Evolutionary conservation across 164 flowering plant species (phyloP).

Genomic region (Aristolochia contorta): DNA sequence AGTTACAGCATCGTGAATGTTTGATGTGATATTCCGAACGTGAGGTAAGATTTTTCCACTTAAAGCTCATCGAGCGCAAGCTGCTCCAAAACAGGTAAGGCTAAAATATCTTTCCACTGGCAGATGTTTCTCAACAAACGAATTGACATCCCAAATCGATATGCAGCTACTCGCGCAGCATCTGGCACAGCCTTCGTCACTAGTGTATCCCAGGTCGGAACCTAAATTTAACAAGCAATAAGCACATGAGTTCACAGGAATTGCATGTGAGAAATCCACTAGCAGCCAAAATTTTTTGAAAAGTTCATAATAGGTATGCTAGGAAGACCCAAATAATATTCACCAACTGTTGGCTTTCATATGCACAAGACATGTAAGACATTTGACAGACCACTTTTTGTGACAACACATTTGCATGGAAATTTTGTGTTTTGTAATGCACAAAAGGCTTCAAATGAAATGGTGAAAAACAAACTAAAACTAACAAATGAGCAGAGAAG

Average conservation of each 20-base stretch:
- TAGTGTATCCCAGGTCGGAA: constrained; percentile 76
- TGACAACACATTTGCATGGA: too few species aligned
- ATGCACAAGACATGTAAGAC: too few species aligned
- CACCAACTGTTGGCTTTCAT: too few species aligned
- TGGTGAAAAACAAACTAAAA: not conserved
- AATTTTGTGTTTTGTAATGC: not conserved
- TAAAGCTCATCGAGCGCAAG: constrained; percentile 84
- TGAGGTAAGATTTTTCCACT: constrained; percentile 79
- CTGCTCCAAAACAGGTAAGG: constrained; percentile 58
- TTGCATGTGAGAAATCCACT: too few species aligned
- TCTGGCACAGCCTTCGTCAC: constrained; percentile 70
- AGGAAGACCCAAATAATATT: too few species aligned
- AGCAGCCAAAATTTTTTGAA: too few species aligned
- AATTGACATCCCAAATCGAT: constrained; percentile 74
- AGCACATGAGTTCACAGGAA: too few species aligned
- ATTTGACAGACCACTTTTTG: too few species aligned
- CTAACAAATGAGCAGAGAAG: not conserved
- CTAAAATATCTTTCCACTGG: constrained; percentile 81
- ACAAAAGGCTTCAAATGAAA: not conserved
- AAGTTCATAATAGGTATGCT: too few species aligned
- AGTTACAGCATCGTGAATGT: constrained; percentile 80
- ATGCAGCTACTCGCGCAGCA: constrained; percentile 78
- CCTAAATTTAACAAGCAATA: constrained; percentile 25
- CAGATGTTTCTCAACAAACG: constrained; percentile 83
- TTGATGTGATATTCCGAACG: constrained; percentile 45